Evolutionary conservation across 371 early-diverging fungal genomes (phyloP).

Genomic region (Spiromyces aspiralis): DNA sequence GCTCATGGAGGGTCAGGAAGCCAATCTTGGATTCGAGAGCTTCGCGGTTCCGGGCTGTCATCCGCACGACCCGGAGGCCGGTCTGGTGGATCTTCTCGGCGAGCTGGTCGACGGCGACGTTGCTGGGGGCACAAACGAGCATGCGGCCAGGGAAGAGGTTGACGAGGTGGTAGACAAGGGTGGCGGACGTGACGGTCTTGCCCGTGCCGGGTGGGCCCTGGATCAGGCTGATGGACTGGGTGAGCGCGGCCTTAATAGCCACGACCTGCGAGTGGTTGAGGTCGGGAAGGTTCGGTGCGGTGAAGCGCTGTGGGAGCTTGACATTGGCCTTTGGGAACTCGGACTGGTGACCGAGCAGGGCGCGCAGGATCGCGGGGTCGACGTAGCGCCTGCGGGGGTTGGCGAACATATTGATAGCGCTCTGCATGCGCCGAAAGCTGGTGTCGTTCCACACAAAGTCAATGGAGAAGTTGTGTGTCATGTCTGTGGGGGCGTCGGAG

Average conservation of each 20-base stretch:
- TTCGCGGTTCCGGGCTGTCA: slow-evolving; percentile 90
- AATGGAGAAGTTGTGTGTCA: slow-evolving; percentile 82
- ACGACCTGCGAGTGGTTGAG: slow-evolving; percentile 95
- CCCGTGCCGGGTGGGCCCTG: slow-evolving; percentile 98
- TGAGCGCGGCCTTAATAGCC: slow-evolving; percentile 83
- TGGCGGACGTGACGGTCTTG: slow-evolving; percentile 95
- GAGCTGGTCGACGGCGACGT: slow-evolving; percentile 98
- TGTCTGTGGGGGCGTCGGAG: slow-evolving; percentile 43
- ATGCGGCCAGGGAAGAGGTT: slow-evolving; percentile 85
- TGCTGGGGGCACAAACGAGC: slow-evolving; percentile 96
- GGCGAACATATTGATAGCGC: slow-evolving; percentile 93
- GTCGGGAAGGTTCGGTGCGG: slow-evolving; percentile 85
- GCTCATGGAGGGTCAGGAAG: slow-evolving; percentile 86
- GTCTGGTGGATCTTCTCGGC: slow-evolving; percentile 93
- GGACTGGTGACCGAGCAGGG: slow-evolving; percentile 83
- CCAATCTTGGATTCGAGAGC: slow-evolving; percentile 81
- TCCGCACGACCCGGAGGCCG: slow-evolving; percentile 88
- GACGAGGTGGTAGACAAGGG: slow-evolving; percentile 93
- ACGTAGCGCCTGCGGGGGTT: slow-evolving; percentile 82
- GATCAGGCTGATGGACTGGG: slow-evolving; percentile 84
- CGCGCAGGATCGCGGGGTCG: slow-evolving; percentile 45
- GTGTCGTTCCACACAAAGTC: slow-evolving; percentile 98
- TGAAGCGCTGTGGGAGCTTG: slow-evolving; percentile 66
- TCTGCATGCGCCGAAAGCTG: slow-evolving; percentile 92
- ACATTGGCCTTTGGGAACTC: slow-evolving; percentile 50